Evolutionary conservation across 1,284 basidiomycete species (phyloP).

Genomic region (Pseudozyma pruni): DNA sequence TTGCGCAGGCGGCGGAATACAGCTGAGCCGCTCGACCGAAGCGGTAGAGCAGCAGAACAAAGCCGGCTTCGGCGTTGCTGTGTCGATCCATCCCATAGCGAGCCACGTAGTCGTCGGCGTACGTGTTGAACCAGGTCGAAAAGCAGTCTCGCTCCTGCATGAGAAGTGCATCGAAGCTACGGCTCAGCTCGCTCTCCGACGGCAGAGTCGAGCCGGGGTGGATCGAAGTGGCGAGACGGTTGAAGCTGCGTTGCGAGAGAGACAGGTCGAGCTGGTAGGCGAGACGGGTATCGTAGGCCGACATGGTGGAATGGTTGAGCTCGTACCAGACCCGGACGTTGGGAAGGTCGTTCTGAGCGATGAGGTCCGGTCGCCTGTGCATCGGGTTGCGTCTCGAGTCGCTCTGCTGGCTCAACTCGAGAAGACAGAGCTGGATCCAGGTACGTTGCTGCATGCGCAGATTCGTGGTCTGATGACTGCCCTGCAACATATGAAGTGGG

Average conservation of each 20-base stretch:
- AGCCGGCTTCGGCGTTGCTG: conserved; percentile 24
- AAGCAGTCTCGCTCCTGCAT: conserved; percentile 15
- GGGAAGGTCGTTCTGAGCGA: conserved; percentile 21
- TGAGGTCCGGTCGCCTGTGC: conserved; percentile 20
- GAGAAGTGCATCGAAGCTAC: conserved; percentile 9
- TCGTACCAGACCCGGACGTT: conserved; percentile 30
- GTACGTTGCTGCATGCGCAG: conserved; percentile 37
- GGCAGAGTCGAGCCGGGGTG: too few relatives aligned
- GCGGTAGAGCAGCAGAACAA: conserved; percentile 11
- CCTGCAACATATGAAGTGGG: conserved; percentile 12
- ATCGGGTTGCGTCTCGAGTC: conserved; percentile 6
- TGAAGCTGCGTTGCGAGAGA: conserved; percentile 16
- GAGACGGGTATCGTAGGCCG: conserved; percentile 25
- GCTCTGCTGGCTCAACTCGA: conserved; percentile 26
- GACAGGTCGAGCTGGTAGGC: conserved; percentile 41
- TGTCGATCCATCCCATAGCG: conserved; percentile 31
- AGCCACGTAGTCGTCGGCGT: conserved; percentile 26
- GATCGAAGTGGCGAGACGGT: conserved; percentile 8
- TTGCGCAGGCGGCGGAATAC: background rate
- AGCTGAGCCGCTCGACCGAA: conserved; percentile 21
- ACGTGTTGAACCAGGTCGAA: conserved; percentile 25
- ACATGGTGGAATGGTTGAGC: conserved; percentile 16
- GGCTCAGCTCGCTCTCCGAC: conserved; percentile 4
- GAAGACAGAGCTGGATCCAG: conserved; percentile 45
- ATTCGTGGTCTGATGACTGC: conserved; percentile 8